Percentiles rank a stretch among this genome's conserved stretches.
phyloP scores from a whole-genome alignment of 1,139 yeast species.

The Debaryomyces singareniensis region DNA sequence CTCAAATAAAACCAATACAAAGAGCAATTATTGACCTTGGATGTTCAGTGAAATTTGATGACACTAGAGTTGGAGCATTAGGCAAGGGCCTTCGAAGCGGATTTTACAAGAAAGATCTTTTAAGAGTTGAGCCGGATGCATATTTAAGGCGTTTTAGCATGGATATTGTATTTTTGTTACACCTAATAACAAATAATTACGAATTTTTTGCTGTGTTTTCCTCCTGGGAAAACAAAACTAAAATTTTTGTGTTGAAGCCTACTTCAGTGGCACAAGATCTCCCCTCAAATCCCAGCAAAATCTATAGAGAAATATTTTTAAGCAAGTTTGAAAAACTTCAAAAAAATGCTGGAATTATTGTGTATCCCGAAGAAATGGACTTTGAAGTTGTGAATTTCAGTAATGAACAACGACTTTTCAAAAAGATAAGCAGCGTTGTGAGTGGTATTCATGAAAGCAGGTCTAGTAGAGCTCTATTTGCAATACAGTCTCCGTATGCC shows the following conservation, averaged over 20 bases:
- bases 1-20: slow-evolving; percentile 60
- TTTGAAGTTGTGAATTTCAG: slow-evolving; percentile 48
- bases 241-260: slow-evolving; percentile 64
- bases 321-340: slow-evolving; percentile 42
- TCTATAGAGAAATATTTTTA: slow-evolving; percentile 48
- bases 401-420: slow-evolving; percentile 45
- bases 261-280: slow-evolving; percentile 62
- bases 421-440: slow-evolving; percentile 48
- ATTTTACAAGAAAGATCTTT: slow-evolving; percentile 59
- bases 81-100: slow-evolving; percentile 86
- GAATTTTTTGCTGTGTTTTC: slow-evolving; percentile 67
- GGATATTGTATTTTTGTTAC: slow-evolving; percentile 65
- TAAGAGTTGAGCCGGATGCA: slow-evolving; percentile 36
- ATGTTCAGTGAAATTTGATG: slow-evolving; percentile 60
- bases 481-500: slow-evolving; percentile 68
- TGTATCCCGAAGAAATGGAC: slow-evolving; percentile 43
- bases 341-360: slow-evolving; percentile 38
- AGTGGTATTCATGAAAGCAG: slow-evolving; percentile 60
- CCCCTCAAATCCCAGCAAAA: slow-evolving; percentile 44
- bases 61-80: slow-evolving; percentile 69
- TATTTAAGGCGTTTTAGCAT: slow-evolving; percentile 52
- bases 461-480: slow-evolving; percentile 59
- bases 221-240: slow-evolving; percentile 53
- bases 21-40: slow-evolving; percentile 80
- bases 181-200: slow-evolving; percentile 68